phyloP scores from a whole-genome alignment of 257 asterid genomes.

The Primulina huaijiensis region DNA sequence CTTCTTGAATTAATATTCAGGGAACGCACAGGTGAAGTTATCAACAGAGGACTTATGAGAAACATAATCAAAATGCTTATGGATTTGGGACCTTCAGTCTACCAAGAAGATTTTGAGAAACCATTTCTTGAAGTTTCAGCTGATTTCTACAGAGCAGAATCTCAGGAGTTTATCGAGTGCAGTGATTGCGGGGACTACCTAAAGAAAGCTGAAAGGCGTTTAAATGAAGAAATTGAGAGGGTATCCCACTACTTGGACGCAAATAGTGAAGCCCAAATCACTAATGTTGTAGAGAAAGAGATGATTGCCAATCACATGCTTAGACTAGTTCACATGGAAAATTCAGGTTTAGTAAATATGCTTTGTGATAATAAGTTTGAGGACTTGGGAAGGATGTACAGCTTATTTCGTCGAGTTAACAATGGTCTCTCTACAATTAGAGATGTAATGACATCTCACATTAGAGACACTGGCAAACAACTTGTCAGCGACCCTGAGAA shows the following conservation, averaged over 20 bases:
- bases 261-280: conserved; percentile 66
- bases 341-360: conserved; percentile 84
- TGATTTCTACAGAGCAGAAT: conserved; percentile 76
- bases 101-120: conserved; percentile 82
- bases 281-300: conserved; percentile 76
- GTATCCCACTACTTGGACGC: conserved; percentile 77
- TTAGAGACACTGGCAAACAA: conserved; percentile 78
- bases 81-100: conserved; percentile 81
- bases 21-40: conserved; percentile 82
- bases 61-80: conserved; percentile 74
- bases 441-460: conserved; percentile 79
- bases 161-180: conserved; percentile 80
- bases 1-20: conserved; percentile 63
- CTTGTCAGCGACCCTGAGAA: conserved; percentile 93
- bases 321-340: conserved; percentile 81
- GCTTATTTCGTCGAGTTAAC: conserved; percentile 62
- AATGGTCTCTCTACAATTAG: conserved; percentile 66
- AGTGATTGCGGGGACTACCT: conserved; percentile 85
- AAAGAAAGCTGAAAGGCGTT: conserved; percentile 77
- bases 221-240: conserved; percentile 83
- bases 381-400: conserved; percentile 85
- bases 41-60: conserved; percentile 85
- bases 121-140: conserved; percentile 83
- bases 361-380: conserved; percentile 71
- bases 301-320: conserved; percentile 89